phyloP scores from a whole-genome alignment of 1,284 basidiomycete genomes.

The Abortiporus biennis region DNA sequence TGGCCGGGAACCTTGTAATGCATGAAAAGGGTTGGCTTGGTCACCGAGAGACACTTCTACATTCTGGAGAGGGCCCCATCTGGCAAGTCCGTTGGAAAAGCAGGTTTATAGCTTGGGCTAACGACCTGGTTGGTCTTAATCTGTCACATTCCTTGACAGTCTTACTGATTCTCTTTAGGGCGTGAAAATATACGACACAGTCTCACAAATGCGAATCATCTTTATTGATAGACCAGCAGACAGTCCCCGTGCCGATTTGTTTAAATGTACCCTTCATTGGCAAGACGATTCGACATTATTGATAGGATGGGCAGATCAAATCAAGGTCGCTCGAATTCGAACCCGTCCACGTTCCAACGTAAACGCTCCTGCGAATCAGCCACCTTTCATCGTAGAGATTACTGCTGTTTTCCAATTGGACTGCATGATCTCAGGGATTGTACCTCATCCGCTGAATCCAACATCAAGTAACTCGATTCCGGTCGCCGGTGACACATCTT shows the following conservation, averaged over 20 bases:
- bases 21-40: slow-evolving; percentile 97
- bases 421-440: slow-evolving; percentile 91
- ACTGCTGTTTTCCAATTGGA: slow-evolving; percentile 91
- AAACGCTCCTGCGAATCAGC: slow-evolving; percentile 35
- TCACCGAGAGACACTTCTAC: slow-evolving; percentile 84
- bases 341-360: slow-evolving; percentile 46
- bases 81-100: slow-evolving; percentile 89
- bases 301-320: slow-evolving; percentile 91
- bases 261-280: slow-evolving; percentile 90
- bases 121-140: slow-evolving; percentile 64
- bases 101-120: slow-evolving; percentile 92
- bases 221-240: slow-evolving; percentile 81
- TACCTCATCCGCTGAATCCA: slow-evolving; percentile 57
- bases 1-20: slow-evolving; percentile 82
- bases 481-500: slow-evolving; percentile 17
- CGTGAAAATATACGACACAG: slow-evolving; percentile 89
- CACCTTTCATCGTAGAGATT: slow-evolving; percentile 75
- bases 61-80: slow-evolving; percentile 90
- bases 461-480: slow-evolving; percentile 13
- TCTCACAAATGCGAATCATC: slow-evolving; percentile 76
- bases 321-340: slow-evolving; percentile 86
- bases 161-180: slow-evolving; percentile 45
- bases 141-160: not conserved
- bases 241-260: slow-evolving; percentile 87
- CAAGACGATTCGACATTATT: slow-evolving; percentile 87